Base-by-base conservation (phyloP, 2,329 filamentous ascomycete genomes). In the Akanthomyces uredinophilus region DNA sequence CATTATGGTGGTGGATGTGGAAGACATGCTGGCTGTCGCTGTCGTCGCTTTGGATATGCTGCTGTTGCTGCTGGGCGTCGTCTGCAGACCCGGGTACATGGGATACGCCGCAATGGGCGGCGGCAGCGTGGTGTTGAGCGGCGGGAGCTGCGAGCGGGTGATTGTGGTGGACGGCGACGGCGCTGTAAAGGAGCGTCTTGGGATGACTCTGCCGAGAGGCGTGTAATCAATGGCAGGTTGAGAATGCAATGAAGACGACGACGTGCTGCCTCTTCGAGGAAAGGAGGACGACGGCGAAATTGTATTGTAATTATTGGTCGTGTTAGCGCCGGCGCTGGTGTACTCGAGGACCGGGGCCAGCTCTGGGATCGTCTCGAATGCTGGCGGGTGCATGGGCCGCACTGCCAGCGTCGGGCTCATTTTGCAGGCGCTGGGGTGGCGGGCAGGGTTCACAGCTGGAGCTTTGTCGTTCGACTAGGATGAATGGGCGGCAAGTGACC, bases 51-150 rank as follows among this genome's bases (percentile, higher is more conserved):
- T 46, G 3, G 35, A n/a, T 13, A 8, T 11, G 32, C 18, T 44
- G 46, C 44, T 47, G 49, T 6, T 51, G 7, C 49, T 41, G 51
- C 51, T 39, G 7, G 44, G 46, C 1, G 47, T 13, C 37, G 68
- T 71, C 60, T 75, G 72, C 27, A 73, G 66, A 32, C 70, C 72
- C 7, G 72, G 66, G 66, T 74, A 74, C 52, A 69, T 70, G 50
- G 72, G 68, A 61, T 72, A 71, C 44, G 65, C 51, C 20, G 51
- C 29, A 11, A 61, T 22, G 35, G 50, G 37, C n/a, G 29, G 37
- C 24, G 55, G 39, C 14, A 51, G 56, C 50, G 32, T 24, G 4
- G 60, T 62, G 51, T 57, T 52, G 60, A 61, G 29, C 51, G 52
- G 52, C 29, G 52, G 52, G 14, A 57, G 60, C 46, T 44, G 32